phyloP scores from a whole-genome alignment of 139 green algal genomes.

The Coccomyxa sp. region DNA sequence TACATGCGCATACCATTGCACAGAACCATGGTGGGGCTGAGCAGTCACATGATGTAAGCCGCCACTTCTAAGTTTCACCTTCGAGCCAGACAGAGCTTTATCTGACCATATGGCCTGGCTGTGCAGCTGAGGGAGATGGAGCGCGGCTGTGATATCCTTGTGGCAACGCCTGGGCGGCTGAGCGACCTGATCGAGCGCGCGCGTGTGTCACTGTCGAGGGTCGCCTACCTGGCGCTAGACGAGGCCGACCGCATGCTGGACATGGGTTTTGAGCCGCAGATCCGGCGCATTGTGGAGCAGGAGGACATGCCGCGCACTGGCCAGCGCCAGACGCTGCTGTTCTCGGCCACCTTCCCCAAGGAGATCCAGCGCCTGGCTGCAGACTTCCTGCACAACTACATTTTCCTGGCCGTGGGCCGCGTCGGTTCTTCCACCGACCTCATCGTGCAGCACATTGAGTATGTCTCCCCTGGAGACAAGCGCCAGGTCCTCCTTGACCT shows the following conservation, averaged over 20 bases:
- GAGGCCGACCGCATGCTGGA: slow-evolving; percentile 97
- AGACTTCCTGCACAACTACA: slow-evolving; percentile 96
- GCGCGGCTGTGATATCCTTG: slow-evolving; percentile 92
- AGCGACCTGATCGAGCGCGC: slow-evolving; percentile 91
- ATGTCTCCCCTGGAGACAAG: slow-evolving; percentile 78
- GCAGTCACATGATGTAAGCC: background rate
- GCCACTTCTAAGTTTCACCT: background rate
- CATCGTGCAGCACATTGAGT: slow-evolving; percentile 92
- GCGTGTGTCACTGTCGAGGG: slow-evolving; percentile 64
- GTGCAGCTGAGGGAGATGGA: slow-evolving; percentile 89
- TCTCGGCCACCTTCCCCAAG: slow-evolving; percentile 96
- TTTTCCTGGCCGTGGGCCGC: slow-evolving; percentile 93
- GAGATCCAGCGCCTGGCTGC: slow-evolving; percentile 83
- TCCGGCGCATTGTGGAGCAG: slow-evolving; percentile 61
- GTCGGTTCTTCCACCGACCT: slow-evolving; percentile 96
- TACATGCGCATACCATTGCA: background rate
- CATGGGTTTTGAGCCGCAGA: slow-evolving; percentile 96
- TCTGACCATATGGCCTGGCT: background rate
- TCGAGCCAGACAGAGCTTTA: background rate
- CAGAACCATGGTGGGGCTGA: too few relatives aligned
- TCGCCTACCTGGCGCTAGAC: slow-evolving; percentile 84
- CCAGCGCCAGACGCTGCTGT: slow-evolving; percentile 92
- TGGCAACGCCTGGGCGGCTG: slow-evolving; percentile 92
- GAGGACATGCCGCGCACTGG: slow-evolving; percentile 87
- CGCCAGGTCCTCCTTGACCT: slow-evolving; percentile 91